Base-by-base conservation (phyloP, 768 basidiomycete species). In the Termitomyces sp. region DNA sequence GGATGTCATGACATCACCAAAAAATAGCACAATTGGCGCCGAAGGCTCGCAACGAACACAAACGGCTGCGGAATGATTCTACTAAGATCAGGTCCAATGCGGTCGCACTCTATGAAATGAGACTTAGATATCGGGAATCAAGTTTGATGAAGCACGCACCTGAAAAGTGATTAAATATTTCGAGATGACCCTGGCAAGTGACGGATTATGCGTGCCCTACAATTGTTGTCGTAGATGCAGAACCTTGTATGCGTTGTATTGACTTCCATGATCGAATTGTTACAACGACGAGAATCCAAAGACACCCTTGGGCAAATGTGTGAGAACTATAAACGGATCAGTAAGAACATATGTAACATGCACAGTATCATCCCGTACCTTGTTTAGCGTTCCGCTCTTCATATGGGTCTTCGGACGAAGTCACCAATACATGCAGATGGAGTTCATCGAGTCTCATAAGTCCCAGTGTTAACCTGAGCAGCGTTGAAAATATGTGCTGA, bases 361-460 rank as follows among this genome's bases (percentile, higher is more conserved):
- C 11, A 12, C n/a, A 13, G 13, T 33, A n/a, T 41, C 12, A 16
- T 33, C 18, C 57, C 70, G 2, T 53, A 86, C 90, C 90, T 74
- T 81, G 86, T 66, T 80, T 79, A 0, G 92, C 92, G 60, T 93
- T 90, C 42, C 67, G 63, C 65, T 82, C 81, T 71, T 95, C 91
- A 20, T 65, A 76, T 6, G 74, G 61, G 68, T 93, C 80, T 18
- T 90, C 89, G 0, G 92, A 94, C 8, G 91, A 91, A 1, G 85
- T 81, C 0, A 91, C 78, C 41, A 96, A 78, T 6, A 95, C 95
- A 18, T 93, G 85, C 5, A 97, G 81, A 65, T 96, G 91, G 15
- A 97, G 81, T 59, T 93, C 92, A 63, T 97, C 94, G 16, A 95
- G 80, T 1, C 94, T 94, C 95, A 96, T 96, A 30, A 97, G 77